Base-by-base conservation (phyloP, 2,329 filamentous ascomycete genomes). In the Fusarium gaditjirri region DNA sequence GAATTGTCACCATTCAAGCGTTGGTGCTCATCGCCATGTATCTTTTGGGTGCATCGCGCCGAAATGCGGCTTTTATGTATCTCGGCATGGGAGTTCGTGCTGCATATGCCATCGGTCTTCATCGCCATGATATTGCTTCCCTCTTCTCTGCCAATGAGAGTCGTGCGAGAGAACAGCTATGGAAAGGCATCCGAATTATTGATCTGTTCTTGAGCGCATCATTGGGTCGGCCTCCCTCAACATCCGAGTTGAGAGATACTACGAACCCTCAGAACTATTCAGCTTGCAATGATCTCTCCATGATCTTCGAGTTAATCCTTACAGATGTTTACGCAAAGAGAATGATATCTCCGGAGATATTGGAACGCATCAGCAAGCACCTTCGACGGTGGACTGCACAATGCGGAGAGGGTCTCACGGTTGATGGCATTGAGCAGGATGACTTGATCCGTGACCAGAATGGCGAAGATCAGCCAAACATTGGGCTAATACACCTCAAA, bases 1-100 rank as follows among this genome's bases (percentile, higher is more conserved):
- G 76, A 8, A 73, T 82, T 8, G 65, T 71, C 5, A 80, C 80
- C 2, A 77, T 83, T n/a, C 77, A 80, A 57, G 74, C 77, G 21
- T 75, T 81, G 53, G 65, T 79, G 1, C 73, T 83, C n/a, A 77
- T 84, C 61, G 77, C 81, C 16, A 78, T 81, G 74, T 83, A 82
- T 59, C 75, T 83, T 0, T 67, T 83, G 0, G 78, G 77, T 5
- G 79, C 77, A 6, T 81, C 79, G 6, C 76, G 80, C 5, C 75
- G 79, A 1, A 83, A 82, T 41, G 78, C 81, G 7, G 81, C 82
- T 0, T 82, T 81, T 16, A 81, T 83, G 79, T 78, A 81, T 33
- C 75, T 83, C 5, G 81, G 82, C 6, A 78, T 80, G 43, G 81
- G 81, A 5, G 80, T 79, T 3, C 73, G 80, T 25, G 83, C 84